Conservation (phyloP, 2,329 filamentous ascomycete genomes). For the Lasiodiplodia citricola region DNA sequence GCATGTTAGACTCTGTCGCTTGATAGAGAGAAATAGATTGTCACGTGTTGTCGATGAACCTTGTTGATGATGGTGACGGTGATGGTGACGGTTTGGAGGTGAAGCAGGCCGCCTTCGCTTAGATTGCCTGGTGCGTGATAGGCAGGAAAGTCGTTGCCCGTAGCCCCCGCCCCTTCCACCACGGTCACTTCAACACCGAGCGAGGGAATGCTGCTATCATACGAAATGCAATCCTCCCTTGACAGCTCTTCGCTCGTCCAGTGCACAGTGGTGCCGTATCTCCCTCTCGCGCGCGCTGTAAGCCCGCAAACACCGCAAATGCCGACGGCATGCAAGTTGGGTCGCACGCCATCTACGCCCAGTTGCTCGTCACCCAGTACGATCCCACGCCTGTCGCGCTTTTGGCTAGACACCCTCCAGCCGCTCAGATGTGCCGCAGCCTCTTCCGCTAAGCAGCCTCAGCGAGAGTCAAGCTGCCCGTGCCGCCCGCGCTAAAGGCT, state of each 20-base stretch:
- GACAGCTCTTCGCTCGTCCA: neutral
- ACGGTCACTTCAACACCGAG: neutral
- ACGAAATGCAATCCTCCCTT: neutral
- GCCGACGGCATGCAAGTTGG: neutral
- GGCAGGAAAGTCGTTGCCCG: constrained; percentile 8
- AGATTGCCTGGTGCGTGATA: constrained; percentile 7
- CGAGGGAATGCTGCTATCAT: neutral
- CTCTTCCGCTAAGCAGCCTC: neutral
- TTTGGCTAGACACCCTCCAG: neutral
- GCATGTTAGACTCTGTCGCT: neutral
- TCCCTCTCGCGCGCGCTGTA: neutral
- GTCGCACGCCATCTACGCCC: constrained; percentile 25
- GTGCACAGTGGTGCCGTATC: neutral
- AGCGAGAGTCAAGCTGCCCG: neutral
- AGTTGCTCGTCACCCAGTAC: constrained; percentile 9
- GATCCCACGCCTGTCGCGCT: neutral
- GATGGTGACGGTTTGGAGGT: neutral
- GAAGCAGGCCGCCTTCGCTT: neutral
- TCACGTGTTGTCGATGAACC: neutral
- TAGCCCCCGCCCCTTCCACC: neutral
- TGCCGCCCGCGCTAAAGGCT: neutral
- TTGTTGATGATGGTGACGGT: neutral
- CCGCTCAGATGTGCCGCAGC: neutral
- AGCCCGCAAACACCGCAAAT: constrained; percentile 5
- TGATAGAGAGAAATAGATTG: neutral